Base-by-base conservation (phyloP, 352 stramenopile species). In the Globisporangium ultimum region DNA sequence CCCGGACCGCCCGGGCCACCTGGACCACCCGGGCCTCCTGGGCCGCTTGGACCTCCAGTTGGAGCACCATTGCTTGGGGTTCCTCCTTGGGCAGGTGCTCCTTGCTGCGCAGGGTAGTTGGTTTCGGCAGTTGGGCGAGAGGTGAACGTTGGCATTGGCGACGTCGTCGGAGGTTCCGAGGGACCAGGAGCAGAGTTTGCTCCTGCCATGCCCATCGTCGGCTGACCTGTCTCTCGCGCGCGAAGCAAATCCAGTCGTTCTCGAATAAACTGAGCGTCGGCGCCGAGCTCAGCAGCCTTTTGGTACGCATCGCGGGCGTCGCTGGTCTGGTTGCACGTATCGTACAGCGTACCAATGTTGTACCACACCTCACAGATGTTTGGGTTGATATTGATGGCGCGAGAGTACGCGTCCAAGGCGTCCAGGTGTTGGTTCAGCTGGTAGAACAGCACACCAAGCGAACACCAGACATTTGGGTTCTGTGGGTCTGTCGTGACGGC, bases 281-380 rank as follows among this genome's bases (percentile, higher is more conserved):
- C 84, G 24, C 87, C 87, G 34, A 95, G 76, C 57, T 96, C 87
- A 8, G 82, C 85, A 4, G 87, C 87, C 71, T 96, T 96, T 49
- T 95, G 82, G 67, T 96, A 96, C 10, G 87, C 87, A 48, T 95
- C 84, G 9, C 87, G 82, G 36, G 87, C 87, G 55, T 96, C 87
- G 52, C 82, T 95, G 0, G 87, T 93, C 72, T 96, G 87, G 68
- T 96, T 95, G 67, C 88, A 96, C 41, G 85, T 94, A 68, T 96
- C 88, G 67, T 96, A 96, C 17, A 96, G 70, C 38, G 88, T 95
- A 48, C 88, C 88, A 7, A 96, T 86, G 64, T 96, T 96, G 72
- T 96, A 96, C 88, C 88, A 96, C 50, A 95, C 85, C 59, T 96
- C 88, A 45, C 84, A 94, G 80, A 96, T 93, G 71, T 94, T 94